These are phyloP conservation scores for grape (Vitis vinifera) DNA, from an alignment of 164 flowering plant species.

Conservation along the genomic window ASM3070453v1 NC_081817.1:13260001-13260500, in stretches of 20 bases:
- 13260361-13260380: no score
- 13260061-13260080: slow-evolving; percentile 41
- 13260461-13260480: no score
- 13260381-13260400: no score
- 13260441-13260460: no score
- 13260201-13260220: slow-evolving; percentile 37
- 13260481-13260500: no score
- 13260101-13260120: slow-evolving; percentile 56
- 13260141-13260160: slow-evolving; percentile 54
- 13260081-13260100: slow-evolving; percentile 50
- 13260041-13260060: slow-evolving; percentile 65
- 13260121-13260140: slow-evolving; percentile 55
- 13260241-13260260: slow-evolving; percentile 9
- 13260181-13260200: slow-evolving; percentile 36
- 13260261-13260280: slow-evolving; percentile 11
- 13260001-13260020: slow-evolving; percentile 53
- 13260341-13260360: no score
- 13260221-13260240: slow-evolving; percentile 28
- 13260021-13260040: slow-evolving; percentile 22
- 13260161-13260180: slow-evolving; percentile 88
- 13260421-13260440: no score
- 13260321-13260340: no score
- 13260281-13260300: slow-evolving; percentile 36
- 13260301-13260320: no score
- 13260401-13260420: no score